Conservation (phyloP, 345 rosid species). For the Microthlaspi erraticum region DNA sequence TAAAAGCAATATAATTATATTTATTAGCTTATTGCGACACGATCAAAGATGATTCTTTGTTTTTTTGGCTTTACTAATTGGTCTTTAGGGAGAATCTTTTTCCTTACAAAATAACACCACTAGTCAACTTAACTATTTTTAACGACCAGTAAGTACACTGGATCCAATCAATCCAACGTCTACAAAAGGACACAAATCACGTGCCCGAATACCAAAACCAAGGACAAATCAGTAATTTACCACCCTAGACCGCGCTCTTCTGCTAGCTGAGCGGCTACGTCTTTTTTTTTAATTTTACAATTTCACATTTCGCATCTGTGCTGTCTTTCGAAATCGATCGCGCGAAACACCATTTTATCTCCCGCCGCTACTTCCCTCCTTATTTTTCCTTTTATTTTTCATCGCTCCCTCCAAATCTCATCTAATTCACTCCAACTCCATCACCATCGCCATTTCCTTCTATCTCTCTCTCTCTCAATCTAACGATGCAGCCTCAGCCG, state of each 20-base stretch:
- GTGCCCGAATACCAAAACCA: constrained; percentile 32
- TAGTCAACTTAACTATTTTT: constrained; percentile 16
- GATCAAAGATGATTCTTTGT: constrained; percentile 1
- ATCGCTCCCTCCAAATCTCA: constrained; percentile 26
- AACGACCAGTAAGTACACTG: constrained; percentile 13
- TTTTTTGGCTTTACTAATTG: background rate
- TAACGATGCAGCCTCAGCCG: constrained; percentile 55
- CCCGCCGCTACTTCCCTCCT: constrained; percentile 66
- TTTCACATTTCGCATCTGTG: background rate
- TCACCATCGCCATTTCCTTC: constrained; percentile 2
- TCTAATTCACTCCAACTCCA: constrained; percentile 36
- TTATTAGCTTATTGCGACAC: constrained; percentile 28
- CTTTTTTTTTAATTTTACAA: background rate
- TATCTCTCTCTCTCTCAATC: background rate
- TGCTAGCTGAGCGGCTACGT: constrained; percentile 29
- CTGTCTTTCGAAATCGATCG: constrained; percentile 49
- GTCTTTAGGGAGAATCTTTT: constrained; percentile 23
- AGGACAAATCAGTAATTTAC: constrained; percentile 46
- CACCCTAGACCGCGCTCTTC: constrained; percentile 22
- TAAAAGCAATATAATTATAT: constrained; percentile 7
- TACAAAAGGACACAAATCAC: constrained; percentile 33
- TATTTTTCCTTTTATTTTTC: constrained; percentile 1
- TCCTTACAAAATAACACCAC: background rate
- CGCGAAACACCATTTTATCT: constrained; percentile 65
- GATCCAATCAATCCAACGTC: constrained; percentile 39